Base-by-base conservation (phyloP, 1,284 basidiomycete species). In the Trichosporon faecale region DNA sequence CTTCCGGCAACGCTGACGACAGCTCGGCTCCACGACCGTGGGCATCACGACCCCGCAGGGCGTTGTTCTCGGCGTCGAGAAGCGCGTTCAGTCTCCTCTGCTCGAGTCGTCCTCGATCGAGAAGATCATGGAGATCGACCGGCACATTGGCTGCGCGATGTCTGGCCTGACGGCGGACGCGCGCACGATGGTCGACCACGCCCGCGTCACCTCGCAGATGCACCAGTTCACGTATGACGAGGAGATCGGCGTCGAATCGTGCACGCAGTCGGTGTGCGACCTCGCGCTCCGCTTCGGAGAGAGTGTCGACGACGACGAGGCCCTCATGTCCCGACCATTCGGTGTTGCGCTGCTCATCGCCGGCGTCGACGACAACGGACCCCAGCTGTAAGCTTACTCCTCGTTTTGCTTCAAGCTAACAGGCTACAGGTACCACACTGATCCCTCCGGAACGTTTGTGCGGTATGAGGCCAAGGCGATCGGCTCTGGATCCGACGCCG, bases 81-180 rank as follows among this genome's bases (percentile, higher is more conserved):
- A 99, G 86, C 94, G 97, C 82, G 94, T 98, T 66, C 95, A 98
- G 85, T 98, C 95, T 0, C 92, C 94, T 27, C 88, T 99, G 68
- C 90, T 99, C 76, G 97, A 98, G 86, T 90, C 93, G 21, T 92
- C 90, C 73, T 95, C 94, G 68, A 96, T 99, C 81, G 97, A 99
- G 83, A 99, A 99, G 87, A 99, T 99, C 82, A 98, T 99, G 95
- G 96, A 99, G 86, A 98, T 99, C 78, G 97, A 99, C 85, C 80
- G 85, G 18, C 97, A 99, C 85, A 88, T 99, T 68, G 97, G 95
- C 21, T 98, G 95, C 77, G 97, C 97, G 68, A 98, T 99, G 95
- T 95, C 93, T 68, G 96, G 96, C 66, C 88, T 99, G 74, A 97
- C 94, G 37, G 97, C 97, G 66, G 97, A 99, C 84, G 97, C 97